These are phyloP conservation scores for Parmelia sp. DNA, from an alignment of 495 filamentous ascomycete genomes.

Conservation along the genomic window DNA sequence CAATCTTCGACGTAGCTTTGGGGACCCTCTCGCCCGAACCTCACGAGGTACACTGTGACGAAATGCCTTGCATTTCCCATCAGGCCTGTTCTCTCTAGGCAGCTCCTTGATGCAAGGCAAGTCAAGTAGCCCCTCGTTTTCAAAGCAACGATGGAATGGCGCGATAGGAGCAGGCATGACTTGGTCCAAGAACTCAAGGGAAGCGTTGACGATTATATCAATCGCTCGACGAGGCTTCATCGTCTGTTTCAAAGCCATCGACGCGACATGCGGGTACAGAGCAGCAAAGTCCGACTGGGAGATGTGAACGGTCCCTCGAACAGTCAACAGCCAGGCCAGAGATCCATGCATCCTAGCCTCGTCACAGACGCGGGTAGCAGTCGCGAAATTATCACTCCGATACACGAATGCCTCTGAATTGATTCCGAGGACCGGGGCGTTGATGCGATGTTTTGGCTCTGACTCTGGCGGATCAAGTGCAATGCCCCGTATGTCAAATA, in stretches of 20 bases:
- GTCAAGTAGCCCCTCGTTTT: slow-evolving; percentile 39
- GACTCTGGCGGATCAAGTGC: slow-evolving; percentile 32
- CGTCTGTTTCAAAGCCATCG: slow-evolving; percentile 50
- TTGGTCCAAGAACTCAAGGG: slow-evolving; percentile 45
- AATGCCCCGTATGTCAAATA: slow-evolving; percentile 54
- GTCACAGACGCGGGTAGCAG: slow-evolving; percentile 42
- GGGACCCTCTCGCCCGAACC: slow-evolving; percentile 34
- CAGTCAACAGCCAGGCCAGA: slow-evolving; percentile 51
- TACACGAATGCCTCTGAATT: slow-evolving; percentile 59
- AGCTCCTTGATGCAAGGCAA: slow-evolving; percentile 31
- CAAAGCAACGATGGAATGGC: slow-evolving; percentile 30
- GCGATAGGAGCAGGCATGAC: slow-evolving; percentile 31
- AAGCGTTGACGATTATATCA: slow-evolving; percentile 50
- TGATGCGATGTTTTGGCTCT: slow-evolving; percentile 37
- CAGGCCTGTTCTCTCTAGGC: slow-evolving; percentile 39
- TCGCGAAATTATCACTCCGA: slow-evolving; percentile 51
- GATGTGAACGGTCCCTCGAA: slow-evolving; percentile 53
- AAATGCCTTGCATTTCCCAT: slow-evolving; percentile 42
- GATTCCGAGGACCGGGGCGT: slow-evolving; percentile 48
- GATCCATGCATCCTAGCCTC: slow-evolving; percentile 44
- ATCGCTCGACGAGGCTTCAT: slow-evolving; percentile 50
- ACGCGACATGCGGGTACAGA: slow-evolving; percentile 50
- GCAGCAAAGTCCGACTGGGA: slow-evolving; percentile 54
- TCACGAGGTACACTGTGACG: slow-evolving; percentile 45
- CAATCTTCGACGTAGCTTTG: slow-evolving; percentile 29